phyloP scores from a whole-genome alignment of 352 stramenopile genomes.

The Globisporangium paroecandrum region DNA sequence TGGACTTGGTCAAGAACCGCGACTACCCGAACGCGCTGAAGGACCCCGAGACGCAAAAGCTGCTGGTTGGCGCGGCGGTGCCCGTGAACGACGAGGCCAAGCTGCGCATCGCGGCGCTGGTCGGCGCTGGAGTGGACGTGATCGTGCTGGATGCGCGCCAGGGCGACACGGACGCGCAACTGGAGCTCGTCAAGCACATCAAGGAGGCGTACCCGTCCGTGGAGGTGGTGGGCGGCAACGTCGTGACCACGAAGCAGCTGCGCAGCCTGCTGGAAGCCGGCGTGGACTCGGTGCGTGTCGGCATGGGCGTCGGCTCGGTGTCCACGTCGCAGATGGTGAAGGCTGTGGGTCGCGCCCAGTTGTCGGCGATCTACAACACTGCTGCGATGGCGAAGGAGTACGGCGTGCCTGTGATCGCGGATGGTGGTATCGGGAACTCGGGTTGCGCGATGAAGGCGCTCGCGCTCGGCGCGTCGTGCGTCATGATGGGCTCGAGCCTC shows the following conservation, averaged over 20 bases:
- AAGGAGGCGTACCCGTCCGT: slow-evolving; percentile 89
- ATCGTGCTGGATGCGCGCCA: slow-evolving; percentile 98
- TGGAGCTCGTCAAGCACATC: slow-evolving; percentile 85
- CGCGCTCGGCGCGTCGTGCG: slow-evolving; percentile 92
- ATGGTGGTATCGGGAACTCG: slow-evolving; percentile 96
- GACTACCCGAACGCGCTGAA: slow-evolving; percentile 94
- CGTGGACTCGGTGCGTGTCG: slow-evolving; percentile 97
- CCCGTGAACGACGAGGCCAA: slow-evolving; percentile 93
- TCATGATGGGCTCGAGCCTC: slow-evolving; percentile 99
- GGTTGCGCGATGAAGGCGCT: slow-evolving; percentile 98
- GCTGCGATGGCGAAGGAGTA: slow-evolving; percentile 90
- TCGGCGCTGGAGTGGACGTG: slow-evolving; percentile 94
- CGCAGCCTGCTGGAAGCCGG: slow-evolving; percentile 96
- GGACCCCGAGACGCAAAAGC: slow-evolving; percentile 90
- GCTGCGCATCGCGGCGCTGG: slow-evolving; percentile 79
- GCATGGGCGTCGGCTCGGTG: slow-evolving; percentile 99
- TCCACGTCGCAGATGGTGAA: slow-evolving; percentile 99
- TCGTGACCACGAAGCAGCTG: slow-evolving; percentile 96
- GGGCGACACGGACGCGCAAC: slow-evolving; percentile 91
- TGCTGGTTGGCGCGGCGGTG: slow-evolving; percentile 96
- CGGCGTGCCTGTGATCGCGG: slow-evolving; percentile 96
- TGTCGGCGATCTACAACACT: slow-evolving; percentile 98
- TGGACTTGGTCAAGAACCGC: slow-evolving; percentile 95
- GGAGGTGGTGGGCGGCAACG: slow-evolving; percentile 98
- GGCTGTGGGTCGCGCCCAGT: slow-evolving; percentile 96